Evolutionary conservation across 768 basidiomycete species (phyloP).

Genomic region (Russula sp.): DNA sequence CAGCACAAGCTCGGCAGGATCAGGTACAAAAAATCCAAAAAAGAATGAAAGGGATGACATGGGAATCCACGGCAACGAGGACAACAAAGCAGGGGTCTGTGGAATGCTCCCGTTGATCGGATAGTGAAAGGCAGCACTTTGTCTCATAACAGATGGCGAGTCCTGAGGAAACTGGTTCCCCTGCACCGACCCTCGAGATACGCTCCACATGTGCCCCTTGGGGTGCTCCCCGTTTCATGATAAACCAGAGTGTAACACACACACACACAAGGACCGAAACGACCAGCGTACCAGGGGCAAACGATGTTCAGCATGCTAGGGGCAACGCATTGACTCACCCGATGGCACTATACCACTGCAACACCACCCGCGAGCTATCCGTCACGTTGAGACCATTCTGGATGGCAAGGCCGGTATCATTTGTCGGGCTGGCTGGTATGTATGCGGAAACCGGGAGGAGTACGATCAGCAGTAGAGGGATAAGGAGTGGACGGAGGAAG

Average conservation of each 20-base stretch:
- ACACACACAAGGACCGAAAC: too few relatives aligned
- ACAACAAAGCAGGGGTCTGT: not conserved
- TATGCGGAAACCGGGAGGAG: conserved; percentile 36
- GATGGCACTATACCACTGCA: conserved; percentile 55
- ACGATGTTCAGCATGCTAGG: not conserved
- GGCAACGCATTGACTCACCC: conserved; percentile 5
- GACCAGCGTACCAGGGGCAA: not conserved
- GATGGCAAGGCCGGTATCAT: conserved; percentile 44
- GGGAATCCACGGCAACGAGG: not conserved
- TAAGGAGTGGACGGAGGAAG: not conserved
- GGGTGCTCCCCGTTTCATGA: too few relatives aligned
- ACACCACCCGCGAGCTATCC: conserved; percentile 48
- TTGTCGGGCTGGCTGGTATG: conserved; percentile 67
- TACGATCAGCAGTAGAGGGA: conserved; percentile 6
- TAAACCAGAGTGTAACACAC: too few relatives aligned
- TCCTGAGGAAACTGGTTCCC: not conserved
- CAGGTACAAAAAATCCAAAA: not conserved
- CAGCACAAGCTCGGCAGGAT: not conserved
- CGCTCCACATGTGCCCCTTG: not conserved
- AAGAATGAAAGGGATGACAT: not conserved
- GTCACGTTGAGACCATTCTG: conserved; percentile 43
- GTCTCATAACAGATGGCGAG: not conserved
- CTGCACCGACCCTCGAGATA: not conserved
- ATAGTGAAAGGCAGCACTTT: not conserved
- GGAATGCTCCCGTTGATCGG: not conserved